Base-by-base conservation (phyloP, 345 rosid genomes). In the Rhodamnia rubescens region DNA sequence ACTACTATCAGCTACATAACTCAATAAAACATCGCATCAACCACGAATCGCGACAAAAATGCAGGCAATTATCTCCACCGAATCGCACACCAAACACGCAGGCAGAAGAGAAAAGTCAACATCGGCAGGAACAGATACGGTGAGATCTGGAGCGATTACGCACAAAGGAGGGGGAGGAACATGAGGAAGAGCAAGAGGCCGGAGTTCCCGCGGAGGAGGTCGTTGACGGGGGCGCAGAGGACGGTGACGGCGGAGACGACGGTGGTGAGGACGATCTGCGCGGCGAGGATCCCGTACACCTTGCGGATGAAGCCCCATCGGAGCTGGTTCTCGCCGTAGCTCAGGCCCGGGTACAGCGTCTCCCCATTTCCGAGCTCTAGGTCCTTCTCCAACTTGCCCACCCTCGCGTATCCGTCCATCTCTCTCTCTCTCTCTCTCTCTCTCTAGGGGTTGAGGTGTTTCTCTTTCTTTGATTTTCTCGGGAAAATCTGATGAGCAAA, bases 291-390 rank as follows among this genome's bases (percentile, higher is more conserved):
- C 10, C 96, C 96, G 86, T 96, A 97, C 83, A 96, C 98, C 86
- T 97, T 97, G 82, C 96, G 98, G 84, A 95, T 93, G 89, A 97
- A 93, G 20, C 96, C 98, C 98, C 98, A 97, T 15, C 99, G 96
- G 84, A 95, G 96, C 86, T 94, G 93, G 90, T 94, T 93, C 91
- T 97, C 99, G 40, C 97, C 98, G 81, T 85, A 86, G 89, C 98
- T 89, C 56, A 97, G 90, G 78, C 96, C 98, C 2, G 98, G 98
- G 85, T 93, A 97, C 83, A 95, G 91, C 84, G 93, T 89, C 89
- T 91, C 95, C 53, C 98, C 94, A 64, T 86, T 89, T 88, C 90
- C 93, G 64, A 91, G 83, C 78, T 98, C 95, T 61, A 90, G 88
- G 87, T 93, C 97, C 16, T 89, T 84, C 81, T 83, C 86, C 40